Percentiles rank a stretch among this genome's conserved stretches.
These are phyloP conservation scores for Fusarium goolgardi DNA, from an alignment of 2,329 filamentous ascomycete genomes.

Conservation along the genomic window DNA sequence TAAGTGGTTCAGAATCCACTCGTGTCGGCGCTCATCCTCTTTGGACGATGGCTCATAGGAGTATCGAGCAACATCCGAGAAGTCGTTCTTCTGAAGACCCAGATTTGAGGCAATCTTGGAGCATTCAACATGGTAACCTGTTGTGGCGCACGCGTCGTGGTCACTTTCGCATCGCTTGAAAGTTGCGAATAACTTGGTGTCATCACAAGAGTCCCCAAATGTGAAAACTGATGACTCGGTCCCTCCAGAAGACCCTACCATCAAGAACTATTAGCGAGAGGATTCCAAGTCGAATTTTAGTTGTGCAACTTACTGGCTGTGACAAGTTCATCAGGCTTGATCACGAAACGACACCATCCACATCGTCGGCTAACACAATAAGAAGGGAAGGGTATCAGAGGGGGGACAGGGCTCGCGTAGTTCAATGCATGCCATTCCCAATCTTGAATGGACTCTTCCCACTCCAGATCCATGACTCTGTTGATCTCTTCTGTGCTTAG, in stretches of 20 bases:
- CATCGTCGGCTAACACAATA: conserved; percentile 31
- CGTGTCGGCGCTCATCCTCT: conserved; percentile 14
- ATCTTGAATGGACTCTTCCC: conserved; percentile 18
- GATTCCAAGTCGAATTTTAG: background rate
- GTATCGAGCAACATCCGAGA: conserved; percentile 10
- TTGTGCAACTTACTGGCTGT: conserved; percentile 8
- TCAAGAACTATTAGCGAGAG: background rate
- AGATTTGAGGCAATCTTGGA: conserved; percentile 12
- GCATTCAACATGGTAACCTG: conserved; percentile 26
- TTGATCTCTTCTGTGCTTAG: conserved; percentile 20
- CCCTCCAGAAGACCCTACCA: conserved; percentile 14
- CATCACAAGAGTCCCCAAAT: background rate
- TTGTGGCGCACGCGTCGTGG: conserved; percentile 22
- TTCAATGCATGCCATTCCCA: conserved; percentile 25
- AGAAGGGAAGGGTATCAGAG: conserved; percentile 18
- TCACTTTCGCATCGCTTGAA: conserved; percentile 22
- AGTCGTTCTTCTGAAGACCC: conserved; percentile 2
- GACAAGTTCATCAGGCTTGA: conserved; percentile 15
- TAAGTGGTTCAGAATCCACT: conserved; percentile 18
- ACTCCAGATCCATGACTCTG: conserved; percentile 24
- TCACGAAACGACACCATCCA: conserved; percentile 33
- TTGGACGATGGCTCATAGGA: conserved; percentile 24
- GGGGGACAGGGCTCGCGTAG: conserved; percentile 4
- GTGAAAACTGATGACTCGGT: conserved; percentile 14
- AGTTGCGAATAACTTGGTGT: conserved; percentile 11